Evolutionary conservation across 2,329 filamentous ascomycete species (phyloP), one percentile per base, ranked within the genome.

Genomic region (Rosellinia necatrix): DNA sequence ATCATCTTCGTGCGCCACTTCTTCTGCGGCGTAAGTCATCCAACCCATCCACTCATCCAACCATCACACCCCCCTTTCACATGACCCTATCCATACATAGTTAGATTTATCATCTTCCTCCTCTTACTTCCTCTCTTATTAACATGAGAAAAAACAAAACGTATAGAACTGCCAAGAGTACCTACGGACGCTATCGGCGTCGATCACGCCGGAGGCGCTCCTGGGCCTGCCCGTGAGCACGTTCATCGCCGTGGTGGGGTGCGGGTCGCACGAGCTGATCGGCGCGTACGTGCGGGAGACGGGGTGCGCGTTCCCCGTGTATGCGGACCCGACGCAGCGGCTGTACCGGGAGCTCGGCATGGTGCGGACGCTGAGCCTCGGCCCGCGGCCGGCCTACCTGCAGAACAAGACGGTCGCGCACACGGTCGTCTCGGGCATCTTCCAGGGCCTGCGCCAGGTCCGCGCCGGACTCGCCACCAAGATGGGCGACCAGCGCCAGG

Each of bases 1-100:
- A 73, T 91, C 37, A 83, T 92, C 63, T 92, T 92, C 68, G 80
- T 92, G 54, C 81, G 89, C 40, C 89, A 92, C 74, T 92, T 92
- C 73, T 91, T 90, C 78, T 92, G 89, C 69, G 88, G 88, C 30
- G 88, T 90, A 78, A 71, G 87, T 79, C 19, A 7, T 37, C 12
- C 38, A 40, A 19, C 10, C 24, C 8, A 25, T 38, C 32, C 17
- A 8, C 32, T 5, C 32, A 8, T 13, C 32, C 7, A 7, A 5
- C 30, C 22, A 17, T 4, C n/a, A 15, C 29, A 4, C 21, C 17
- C 19, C 8, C 17, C 10, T 40, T 6, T 30, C 29, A 9, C 29
- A 4, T n/a, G n/a, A n/a, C n/a, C n/a, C n/a, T n/a, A n/a, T n/a
- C n/a, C n/a, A n/a, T n/a, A n/a, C n/a, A n/a, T n/a, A n/a, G n/a